These are phyloP conservation scores for Podaxis sp. DNA, from an alignment of 768 basidiomycete species.

Conservation along the genomic window DNA sequence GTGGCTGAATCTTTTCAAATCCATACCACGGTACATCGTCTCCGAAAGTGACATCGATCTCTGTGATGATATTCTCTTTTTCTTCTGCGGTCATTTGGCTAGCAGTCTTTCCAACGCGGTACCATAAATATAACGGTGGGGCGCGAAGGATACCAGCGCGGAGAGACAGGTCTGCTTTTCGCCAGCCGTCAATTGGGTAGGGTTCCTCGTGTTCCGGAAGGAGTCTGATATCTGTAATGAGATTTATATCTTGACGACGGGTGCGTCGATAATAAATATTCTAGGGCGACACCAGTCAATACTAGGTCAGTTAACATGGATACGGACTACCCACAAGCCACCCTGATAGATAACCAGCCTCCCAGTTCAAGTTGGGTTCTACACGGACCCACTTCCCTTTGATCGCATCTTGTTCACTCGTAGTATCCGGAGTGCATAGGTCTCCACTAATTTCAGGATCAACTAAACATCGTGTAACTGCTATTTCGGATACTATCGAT, in stretches of 20 bases:
- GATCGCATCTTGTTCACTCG: conserved; percentile 66
- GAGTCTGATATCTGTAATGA: conserved; percentile 70
- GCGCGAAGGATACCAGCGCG: conserved; percentile 56
- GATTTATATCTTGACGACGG: conserved; percentile 72
- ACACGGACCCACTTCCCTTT: conserved; percentile 90
- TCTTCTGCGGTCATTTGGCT: conserved; percentile 56
- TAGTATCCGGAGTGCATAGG: conserved; percentile 67
- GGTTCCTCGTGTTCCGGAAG: conserved; percentile 53
- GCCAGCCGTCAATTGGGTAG: conserved; percentile 52
- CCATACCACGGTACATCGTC: conserved; percentile 84
- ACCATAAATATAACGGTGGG: conserved; percentile 73
- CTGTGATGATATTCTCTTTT: conserved; percentile 69
- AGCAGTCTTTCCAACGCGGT: conserved; percentile 62
- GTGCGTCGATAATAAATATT: conserved; percentile 84
- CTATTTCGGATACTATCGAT: conserved; percentile 72
- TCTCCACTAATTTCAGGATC: conserved; percentile 52
- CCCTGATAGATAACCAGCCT: conserved; percentile 49
- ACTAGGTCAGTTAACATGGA: background rate
- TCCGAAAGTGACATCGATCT: conserved; percentile 88
- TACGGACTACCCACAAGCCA: conserved; percentile 45
- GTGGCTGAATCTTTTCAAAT: conserved; percentile 66
- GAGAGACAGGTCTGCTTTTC: conserved; percentile 55
- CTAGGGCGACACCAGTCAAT: conserved; percentile 19
- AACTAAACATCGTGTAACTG: conserved; percentile 62
- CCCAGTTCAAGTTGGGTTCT: conserved; percentile 69